Evolutionary conservation across 768 basidiomycete species (phyloP), one percentile per base, ranked within the genome.

Genomic region (Hypsizygus marmoreus): DNA sequence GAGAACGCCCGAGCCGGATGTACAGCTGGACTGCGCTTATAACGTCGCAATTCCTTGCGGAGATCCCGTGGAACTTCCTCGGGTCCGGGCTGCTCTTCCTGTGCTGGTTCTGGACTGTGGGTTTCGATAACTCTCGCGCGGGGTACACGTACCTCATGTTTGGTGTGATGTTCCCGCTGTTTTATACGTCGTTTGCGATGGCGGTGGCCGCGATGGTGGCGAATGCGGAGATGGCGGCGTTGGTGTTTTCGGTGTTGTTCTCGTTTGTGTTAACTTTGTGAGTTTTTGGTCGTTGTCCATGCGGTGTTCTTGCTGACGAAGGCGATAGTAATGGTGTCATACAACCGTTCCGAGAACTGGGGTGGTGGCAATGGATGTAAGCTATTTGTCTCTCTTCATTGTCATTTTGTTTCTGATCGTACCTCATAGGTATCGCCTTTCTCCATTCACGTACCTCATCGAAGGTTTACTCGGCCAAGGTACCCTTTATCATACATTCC

Each of bases 71-170:
- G 80, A 84, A 85, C 51, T 76, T 85, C 13, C 12, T 82, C 1
- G 80, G 80, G 19, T 79, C 83, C 0, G 69, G 74, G 0, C 35
- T 88, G 4, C 82, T 81, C 71, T 88, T 81, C 70, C 57, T 82
- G 14, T 84, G 80, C 58, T 88, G 85, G 85, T 88, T 76, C 61
- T 87, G 81, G 80, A 83, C 84, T 1, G 81, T 86, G 17, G 84
- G 81, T 1, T 81, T 81, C 58, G 69, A 70, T 2, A 69, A 57
- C 6, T 69, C 73, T 11, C 69, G 84, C 30, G 82, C 68, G 2
- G 85, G 73, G 3, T 85, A 75, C 62, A 81, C 78, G 1, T 84
- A 77, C 61, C 70, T 87, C 6, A 66, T 80, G 42, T 64, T 77
- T 19, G 76, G 73, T 1, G 58, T 86, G 8, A 58, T 79, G 33